phyloP scores from a whole-genome alignment of 148 eudicot species.

The Vaccinium darrowii region DNA sequence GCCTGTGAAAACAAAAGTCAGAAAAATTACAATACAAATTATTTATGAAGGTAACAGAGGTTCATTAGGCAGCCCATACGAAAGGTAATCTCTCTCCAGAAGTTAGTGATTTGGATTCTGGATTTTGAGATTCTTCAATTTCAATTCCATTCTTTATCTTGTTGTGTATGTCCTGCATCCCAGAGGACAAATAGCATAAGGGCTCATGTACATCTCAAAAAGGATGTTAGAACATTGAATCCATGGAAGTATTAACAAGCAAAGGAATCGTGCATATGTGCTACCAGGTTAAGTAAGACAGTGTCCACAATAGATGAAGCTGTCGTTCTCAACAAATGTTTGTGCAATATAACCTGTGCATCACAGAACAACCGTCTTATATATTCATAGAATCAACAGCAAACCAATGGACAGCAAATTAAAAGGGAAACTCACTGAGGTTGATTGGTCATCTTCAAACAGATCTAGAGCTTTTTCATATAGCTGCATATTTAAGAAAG shows the following conservation, averaged over 20 bases:
- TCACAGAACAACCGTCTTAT: background rate
- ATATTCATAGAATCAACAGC: conserved; percentile 8
- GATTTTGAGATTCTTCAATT: conserved; percentile 62
- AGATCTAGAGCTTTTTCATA: conserved; percentile 86
- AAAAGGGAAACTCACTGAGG: conserved; percentile 51
- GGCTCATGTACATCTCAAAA: conserved; percentile 2
- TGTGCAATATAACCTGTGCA: conserved; percentile 70
- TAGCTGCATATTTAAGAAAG: conserved; percentile 79
- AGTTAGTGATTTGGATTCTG: conserved; percentile 50
- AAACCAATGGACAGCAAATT: conserved; percentile 8
- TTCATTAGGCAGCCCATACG: conserved; percentile 39
- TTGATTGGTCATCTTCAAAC: conserved; percentile 90
- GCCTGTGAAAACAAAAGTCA: conserved; percentile 43
- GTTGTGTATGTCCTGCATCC: conserved; percentile 65
- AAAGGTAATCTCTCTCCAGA: conserved; percentile 72
- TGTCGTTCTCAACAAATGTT: conserved; percentile 81
- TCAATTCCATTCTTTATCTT: conserved; percentile 86
- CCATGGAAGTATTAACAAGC: background rate
- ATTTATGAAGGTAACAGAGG: conserved; percentile 3
- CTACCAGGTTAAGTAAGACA: conserved; percentile 71
- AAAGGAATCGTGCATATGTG: background rate
- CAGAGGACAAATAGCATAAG: conserved; percentile 12
- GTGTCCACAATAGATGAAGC: conserved; percentile 66
- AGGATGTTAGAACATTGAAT: background rate
- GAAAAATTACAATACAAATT: conserved; percentile 7